Base-by-base conservation (phyloP, 2,329 filamentous ascomycete genomes). In the Colletotrichum sidae region DNA sequence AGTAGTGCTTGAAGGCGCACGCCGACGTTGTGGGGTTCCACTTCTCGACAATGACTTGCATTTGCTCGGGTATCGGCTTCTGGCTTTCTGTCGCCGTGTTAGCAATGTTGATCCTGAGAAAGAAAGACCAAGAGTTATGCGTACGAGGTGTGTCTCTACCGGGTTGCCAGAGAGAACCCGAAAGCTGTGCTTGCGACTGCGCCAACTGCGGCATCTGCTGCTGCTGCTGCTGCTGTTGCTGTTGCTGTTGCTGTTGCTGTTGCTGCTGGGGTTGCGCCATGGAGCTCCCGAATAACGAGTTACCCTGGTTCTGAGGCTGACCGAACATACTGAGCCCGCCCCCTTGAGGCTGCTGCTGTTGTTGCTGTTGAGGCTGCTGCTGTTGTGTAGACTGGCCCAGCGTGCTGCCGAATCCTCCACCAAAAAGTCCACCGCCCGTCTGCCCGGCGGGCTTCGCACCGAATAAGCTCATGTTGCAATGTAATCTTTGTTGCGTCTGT, bases 1-100 rank as follows among this genome's bases (percentile, higher is more conserved):
- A 93, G 81, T 95, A 95, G 74, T 92, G 84, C 76, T 93, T 91
- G 80, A 96, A 93, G 35, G 86, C 87, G 71, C 91, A 94, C 74
- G 88, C 88, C 25, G 88, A 84, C 75, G 84, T 86, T 34, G 83
- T 78, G 1, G 91, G 89, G 67, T 92, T 84, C 92, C 92, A 96
- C 79, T 94, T 94, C 66, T 88, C 83, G 56, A 88, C 81, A 45
- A 96, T 84, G 34, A 88, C 82, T 67, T 85, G 82, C 76, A 94
- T 92, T 76, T 95, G 92, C 62, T 94, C 90, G 17, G 88, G 84
- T 49, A 94, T 86, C 52, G 89, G 87, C 75, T 93, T 93, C 74
- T 94, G 90, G 70, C 84, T 87, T 88, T 73, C 72, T 73, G 67
- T 50, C 25, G 25, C 4, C 25, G 25, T 25, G 25, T 25, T 25